Evolutionary conservation across 129 eudicot genomes (phyloP), one percentile per base, ranked within the genome.

Genomic region (Cynara cardunculus): DNA sequence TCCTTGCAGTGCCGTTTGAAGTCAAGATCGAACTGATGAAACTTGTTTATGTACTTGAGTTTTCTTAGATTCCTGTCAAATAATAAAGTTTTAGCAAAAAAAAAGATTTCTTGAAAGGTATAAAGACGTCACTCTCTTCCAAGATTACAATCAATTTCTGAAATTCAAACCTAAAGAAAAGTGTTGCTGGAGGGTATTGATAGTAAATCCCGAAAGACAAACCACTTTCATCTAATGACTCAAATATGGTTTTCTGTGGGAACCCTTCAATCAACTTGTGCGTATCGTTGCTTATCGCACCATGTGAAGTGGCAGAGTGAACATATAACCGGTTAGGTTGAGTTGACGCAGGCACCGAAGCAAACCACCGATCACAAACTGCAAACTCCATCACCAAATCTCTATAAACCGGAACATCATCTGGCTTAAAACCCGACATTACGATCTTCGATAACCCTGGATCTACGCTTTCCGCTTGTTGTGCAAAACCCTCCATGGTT

Each of bases 1-100:
- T 90, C 86, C 78, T 90, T 78, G 81, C 99, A 94, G 39, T 94
- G 94, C 10, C 78, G 78, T 82, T 94, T 90, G 93, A 94, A 94
- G 74, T 82, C 74, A 25, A 94, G 81, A 76, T 94, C 97, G 69
- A 88, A 94, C 56, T 87, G 95, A 64, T 94, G 94, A 85, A 94
- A 94, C 41, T 91, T 89, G 72, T 89, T 83, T 37, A 87, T 67
- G 84, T 94, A 91, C 75, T 91, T 94, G 49, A 94, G 65, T 69
- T 91, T 89, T 80, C 98, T 86, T 3, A 94, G 84, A 86, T 92
- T 92, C 81, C 98, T 94, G 86, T 75, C 3, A 31, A 56, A 56
- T 18, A 56, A 18, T 56, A 2, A 56, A 56, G 10, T 13, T 46
- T 46, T 46, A 44, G n/a, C n/a, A 9, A 18, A 56, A 18, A 18